phyloP scores from a whole-genome alignment of 345 rosid species.

The Schrenkiella parvula region DNA sequence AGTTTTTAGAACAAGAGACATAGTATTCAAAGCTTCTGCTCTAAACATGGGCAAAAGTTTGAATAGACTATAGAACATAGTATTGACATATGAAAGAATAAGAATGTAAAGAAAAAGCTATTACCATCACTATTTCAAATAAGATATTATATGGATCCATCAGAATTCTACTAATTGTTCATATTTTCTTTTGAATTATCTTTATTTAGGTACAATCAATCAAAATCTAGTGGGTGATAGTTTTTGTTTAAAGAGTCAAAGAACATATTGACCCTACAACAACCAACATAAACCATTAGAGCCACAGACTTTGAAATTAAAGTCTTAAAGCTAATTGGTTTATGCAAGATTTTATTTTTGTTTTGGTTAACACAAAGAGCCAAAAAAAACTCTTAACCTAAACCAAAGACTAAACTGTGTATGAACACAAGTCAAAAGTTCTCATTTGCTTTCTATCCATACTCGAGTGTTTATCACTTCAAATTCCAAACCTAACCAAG shows the following conservation, averaged over 20 bases:
- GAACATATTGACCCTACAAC: slow-evolving; percentile 26
- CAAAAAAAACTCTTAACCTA: slow-evolving; percentile 15
- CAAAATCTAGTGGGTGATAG: slow-evolving; percentile 18
- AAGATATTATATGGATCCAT: not conserved
- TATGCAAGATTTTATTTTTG: slow-evolving; percentile 15
- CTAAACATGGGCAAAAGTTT: not conserved
- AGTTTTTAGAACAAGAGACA: not conserved
- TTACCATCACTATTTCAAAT: not conserved
- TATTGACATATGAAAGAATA: not conserved
- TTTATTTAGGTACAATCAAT: slow-evolving; percentile 2
- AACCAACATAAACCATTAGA: slow-evolving; percentile 28
- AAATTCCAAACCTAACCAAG: slow-evolving; percentile 5
- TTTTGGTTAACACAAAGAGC: slow-evolving; percentile 21
- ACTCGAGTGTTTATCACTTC: slow-evolving; percentile 16
- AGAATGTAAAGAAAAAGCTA: not conserved
- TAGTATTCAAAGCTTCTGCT: not conserved
- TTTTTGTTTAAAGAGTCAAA: not conserved
- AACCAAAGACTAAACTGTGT: slow-evolving; percentile 28
- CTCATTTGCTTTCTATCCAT: not conserved
- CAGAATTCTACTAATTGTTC: not conserved
- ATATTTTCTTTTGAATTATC: not conserved
- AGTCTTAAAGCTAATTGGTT: slow-evolving; percentile 13
- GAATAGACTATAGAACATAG: not conserved
- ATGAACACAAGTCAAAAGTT: slow-evolving; percentile 26
- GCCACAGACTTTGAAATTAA: slow-evolving; percentile 23